Percentiles rank a stretch among this genome's conserved stretches.
phyloP scores from a whole-genome alignment of 352 stramenopile genomes.

The Aphanomyces invadans region DNA sequence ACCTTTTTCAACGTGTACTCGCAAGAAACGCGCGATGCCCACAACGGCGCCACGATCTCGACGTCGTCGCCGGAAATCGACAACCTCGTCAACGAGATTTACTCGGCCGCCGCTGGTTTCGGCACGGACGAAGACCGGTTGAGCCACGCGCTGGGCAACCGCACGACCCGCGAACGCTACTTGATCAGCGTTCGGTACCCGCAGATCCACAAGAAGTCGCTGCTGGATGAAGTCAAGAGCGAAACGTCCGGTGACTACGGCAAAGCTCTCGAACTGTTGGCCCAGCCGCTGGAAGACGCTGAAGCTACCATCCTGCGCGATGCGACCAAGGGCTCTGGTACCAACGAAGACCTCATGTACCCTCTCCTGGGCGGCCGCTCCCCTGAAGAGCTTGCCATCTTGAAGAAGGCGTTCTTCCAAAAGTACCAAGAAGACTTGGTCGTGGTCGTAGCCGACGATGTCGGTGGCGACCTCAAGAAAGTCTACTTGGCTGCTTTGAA shows the following conservation, averaged over 20 bases:
- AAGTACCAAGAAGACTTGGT: slow-evolving; percentile 66
- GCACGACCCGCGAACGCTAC: slow-evolving; percentile 39
- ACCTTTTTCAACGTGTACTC: slow-evolving; percentile 48
- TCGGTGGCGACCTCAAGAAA: slow-evolving; percentile 61
- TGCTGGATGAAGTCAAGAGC: slow-evolving; percentile 49
- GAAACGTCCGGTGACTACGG: slow-evolving; percentile 57
- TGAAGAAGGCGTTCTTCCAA: slow-evolving; percentile 69
- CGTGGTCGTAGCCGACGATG: slow-evolving; percentile 51
- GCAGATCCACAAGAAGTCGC: slow-evolving; percentile 40
- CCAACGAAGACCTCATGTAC: slow-evolving; percentile 53
- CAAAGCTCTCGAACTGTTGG: slow-evolving; percentile 50
- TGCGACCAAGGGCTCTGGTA: slow-evolving; percentile 47
- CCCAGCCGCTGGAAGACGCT: slow-evolving; percentile 43
- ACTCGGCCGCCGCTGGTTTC: slow-evolving; percentile 48
- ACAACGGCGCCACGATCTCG: slow-evolving; percentile 30
- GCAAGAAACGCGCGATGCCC: slow-evolving; percentile 27
- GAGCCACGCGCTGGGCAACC: slow-evolving; percentile 40
- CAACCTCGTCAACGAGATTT: slow-evolving; percentile 47
- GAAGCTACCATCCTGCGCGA: slow-evolving; percentile 58
- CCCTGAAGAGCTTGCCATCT: slow-evolving; percentile 60
- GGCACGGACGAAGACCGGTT: slow-evolving; percentile 61
- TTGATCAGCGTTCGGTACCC: slow-evolving; percentile 51
- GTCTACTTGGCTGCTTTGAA: slow-evolving; percentile 54
- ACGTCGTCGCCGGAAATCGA: slow-evolving; percentile 40
- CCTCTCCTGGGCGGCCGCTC: slow-evolving; percentile 62